Base-by-base conservation (phyloP, 2,329 filamentous ascomycete species). In the Sarocladium kiliense region DNA sequence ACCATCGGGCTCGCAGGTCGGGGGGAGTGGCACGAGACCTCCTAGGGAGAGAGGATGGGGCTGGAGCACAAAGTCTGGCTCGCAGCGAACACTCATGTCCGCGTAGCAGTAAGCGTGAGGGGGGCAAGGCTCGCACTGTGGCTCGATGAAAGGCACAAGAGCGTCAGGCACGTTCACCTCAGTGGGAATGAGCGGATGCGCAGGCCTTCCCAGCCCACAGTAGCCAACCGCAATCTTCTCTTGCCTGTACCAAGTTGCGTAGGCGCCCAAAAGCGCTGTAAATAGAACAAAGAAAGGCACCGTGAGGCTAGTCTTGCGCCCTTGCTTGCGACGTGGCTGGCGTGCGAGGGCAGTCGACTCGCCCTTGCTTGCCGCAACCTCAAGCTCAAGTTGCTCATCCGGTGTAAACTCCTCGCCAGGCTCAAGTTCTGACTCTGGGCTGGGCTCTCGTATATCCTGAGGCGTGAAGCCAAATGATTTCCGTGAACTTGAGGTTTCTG, bases 211-310 rank as follows among this genome's bases (percentile, higher is more conserved):
- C 54, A 96, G 81, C 12, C 92, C 91, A 67, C 94, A 99, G 67
- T 96, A 99, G 32, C 95, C 94, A 19, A 97, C 90, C 16, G 90
- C 88, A n/a, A 96, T 77, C 77, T 97, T 97, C 71, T 99, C 94
- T 67, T 96, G 90, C 50, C 93, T 81, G 75, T 92, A 99, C 82
- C 92, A 94, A 9, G 82, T 82, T 27, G 80, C 87, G 60, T 96
- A 90, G 1, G 87, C 84, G 30, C 81, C 81, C 6, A 94, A 69
- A 10, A 94, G 72, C 0, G 87, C 85, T 19, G 88, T 67, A 2
- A 93, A 68, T 2, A 97, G 76, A 5, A 91, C 82, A 68, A 84
- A 84, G 2, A 93, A 77, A 16, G 90, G 86, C 0, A 83, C 83
- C 57, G 81, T 81, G 30, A 85, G 72, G 23, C 78, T 77, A 9